A percentile compares a stretch with the other conserved stretches of the same genome.
These are phyloP conservation scores for Rheum nobile DNA, from an alignment of 148 eudicot genomes.

Conservation along the genomic window DNA sequence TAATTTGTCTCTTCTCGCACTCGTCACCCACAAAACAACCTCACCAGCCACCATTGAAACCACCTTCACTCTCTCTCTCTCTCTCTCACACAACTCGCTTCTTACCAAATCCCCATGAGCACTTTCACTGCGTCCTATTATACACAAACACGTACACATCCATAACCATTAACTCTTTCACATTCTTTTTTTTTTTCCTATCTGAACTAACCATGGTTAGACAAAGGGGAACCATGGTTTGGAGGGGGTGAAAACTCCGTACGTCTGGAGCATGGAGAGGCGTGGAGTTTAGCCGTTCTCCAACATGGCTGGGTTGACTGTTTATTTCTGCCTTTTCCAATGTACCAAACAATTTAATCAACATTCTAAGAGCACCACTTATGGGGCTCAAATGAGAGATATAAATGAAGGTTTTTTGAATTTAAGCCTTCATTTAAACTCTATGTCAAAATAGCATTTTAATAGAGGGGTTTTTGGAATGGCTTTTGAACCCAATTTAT, in stretches of 20 bases:
- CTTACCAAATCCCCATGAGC: conserved; percentile 29
- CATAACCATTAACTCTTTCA: background rate
- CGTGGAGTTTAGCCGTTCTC: background rate
- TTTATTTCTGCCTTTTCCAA: too few species aligned
- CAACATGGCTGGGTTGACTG: too few species aligned
- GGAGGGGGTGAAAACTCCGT: background rate
- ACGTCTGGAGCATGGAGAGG: background rate
- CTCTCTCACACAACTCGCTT: conserved; percentile 13
- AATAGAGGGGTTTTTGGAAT: too few species aligned
- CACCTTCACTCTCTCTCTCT: conserved; percentile 1
- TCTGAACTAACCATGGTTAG: background rate
- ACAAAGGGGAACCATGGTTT: background rate
- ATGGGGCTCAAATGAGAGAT: too few species aligned
- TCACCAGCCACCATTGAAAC: background rate
- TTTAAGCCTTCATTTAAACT: too few species aligned
- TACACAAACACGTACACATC: background rate
- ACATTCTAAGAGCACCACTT: too few species aligned
- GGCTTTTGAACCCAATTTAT: too few species aligned
- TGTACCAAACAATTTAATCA: too few species aligned
- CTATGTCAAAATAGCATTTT: too few species aligned
- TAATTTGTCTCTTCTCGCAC: background rate
- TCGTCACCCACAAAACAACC: conserved; percentile 14
- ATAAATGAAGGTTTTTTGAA: too few species aligned
- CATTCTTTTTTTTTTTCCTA: background rate
- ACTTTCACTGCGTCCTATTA: conserved; percentile 11